Conservation (phyloP, 1,284 basidiomycete genomes). For the Ceratobasidium sp. region DNA sequence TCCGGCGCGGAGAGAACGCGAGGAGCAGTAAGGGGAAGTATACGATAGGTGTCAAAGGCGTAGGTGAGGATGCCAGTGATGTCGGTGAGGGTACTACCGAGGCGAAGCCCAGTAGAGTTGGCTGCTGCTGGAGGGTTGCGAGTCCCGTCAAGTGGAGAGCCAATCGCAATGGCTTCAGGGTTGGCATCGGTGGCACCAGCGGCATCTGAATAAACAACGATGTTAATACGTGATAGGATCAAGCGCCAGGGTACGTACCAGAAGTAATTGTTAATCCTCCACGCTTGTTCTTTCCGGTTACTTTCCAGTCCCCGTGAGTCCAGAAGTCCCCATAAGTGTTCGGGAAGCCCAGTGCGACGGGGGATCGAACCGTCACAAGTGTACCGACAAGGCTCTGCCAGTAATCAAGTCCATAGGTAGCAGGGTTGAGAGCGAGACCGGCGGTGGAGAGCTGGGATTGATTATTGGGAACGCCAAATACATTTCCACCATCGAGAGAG, state of each 20-base stretch:
- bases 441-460: conserved; percentile 55
- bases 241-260: conserved; percentile 47
- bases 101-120: conserved; percentile 44
- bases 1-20: conserved; percentile 53
- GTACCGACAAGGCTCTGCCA: conserved; percentile 69
- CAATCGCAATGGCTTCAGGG: conserved; percentile 64
- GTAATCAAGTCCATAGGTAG: conserved; percentile 64
- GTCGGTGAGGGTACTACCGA: conserved; percentile 58
- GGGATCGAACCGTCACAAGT: conserved; percentile 62
- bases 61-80: conserved; percentile 58
- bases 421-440: conserved; percentile 59
- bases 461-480: conserved; percentile 64
- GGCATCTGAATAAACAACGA: conserved; percentile 48
- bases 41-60: conserved; percentile 18
- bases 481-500: conserved; percentile 58
- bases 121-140: conserved; percentile 55
- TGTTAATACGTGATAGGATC: neutral
- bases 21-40: conserved; percentile 26
- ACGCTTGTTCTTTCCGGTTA: conserved; percentile 62
- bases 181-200: conserved; percentile 62
- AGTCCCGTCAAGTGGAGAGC: conserved; percentile 62
- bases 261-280: conserved; percentile 64
- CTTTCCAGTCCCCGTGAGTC: conserved; percentile 65
- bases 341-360: conserved; percentile 59
- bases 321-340: conserved; percentile 65